Conservation (phyloP, 352 stramenopile species). For the Globisporangium viniferum region DNA sequence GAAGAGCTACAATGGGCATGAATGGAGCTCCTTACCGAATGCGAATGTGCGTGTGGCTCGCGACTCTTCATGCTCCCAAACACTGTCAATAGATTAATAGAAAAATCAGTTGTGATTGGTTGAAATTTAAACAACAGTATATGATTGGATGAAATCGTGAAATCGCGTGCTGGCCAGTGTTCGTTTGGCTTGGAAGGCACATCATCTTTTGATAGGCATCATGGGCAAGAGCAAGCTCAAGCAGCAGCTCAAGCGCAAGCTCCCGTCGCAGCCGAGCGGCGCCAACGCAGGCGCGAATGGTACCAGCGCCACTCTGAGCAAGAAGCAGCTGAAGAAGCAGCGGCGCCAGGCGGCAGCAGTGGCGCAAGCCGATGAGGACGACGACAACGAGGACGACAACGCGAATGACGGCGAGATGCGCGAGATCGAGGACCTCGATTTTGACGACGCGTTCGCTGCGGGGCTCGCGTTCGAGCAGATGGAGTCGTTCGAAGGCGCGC, state of each 20-base stretch:
- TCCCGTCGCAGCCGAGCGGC: slow-evolving; percentile 1
- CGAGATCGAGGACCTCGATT: slow-evolving; percentile 45
- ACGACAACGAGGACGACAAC: slow-evolving; percentile 17
- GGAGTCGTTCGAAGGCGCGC: slow-evolving; percentile 41
- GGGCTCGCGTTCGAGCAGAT: slow-evolving; percentile 68
- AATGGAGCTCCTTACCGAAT: neutral
- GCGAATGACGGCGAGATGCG: slow-evolving; percentile 19
- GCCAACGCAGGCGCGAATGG: neutral
- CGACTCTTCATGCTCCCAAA: slow-evolving; percentile 2
- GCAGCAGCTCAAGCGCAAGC: slow-evolving; percentile 27
- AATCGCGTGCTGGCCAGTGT: neutral
- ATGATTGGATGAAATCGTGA: slow-evolving; percentile 6
- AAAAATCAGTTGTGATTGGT: neutral
- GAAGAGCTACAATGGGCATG: neutral
- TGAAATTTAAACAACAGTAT: neutral
- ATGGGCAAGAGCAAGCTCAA: slow-evolving; percentile 55
- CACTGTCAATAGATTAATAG: neutral
- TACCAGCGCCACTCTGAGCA: slow-evolving; percentile 7
- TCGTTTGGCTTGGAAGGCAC: neutral
- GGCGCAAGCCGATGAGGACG: slow-evolving; percentile 25
- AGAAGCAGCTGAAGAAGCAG: slow-evolving; percentile 21
- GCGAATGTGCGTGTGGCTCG: neutral
- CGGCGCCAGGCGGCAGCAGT: slow-evolving; percentile 14
- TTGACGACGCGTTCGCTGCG: slow-evolving; percentile 58
- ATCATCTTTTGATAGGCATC: neutral